Conservation (phyloP, 768 basidiomycete genomes). For the Trametes cinnabarina region DNA sequence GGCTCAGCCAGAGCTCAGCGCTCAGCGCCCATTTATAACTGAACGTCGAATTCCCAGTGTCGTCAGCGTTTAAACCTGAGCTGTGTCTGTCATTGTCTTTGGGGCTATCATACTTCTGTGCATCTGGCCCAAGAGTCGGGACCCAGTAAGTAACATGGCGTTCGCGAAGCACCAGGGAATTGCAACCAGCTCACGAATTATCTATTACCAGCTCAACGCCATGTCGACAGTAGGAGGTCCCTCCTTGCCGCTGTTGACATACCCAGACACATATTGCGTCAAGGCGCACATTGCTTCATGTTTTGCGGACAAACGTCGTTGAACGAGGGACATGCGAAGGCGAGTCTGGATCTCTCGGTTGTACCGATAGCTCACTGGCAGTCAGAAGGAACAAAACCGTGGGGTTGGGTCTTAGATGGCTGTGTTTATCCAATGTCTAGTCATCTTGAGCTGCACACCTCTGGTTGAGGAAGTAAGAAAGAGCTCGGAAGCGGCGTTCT, state of each 20-base stretch:
- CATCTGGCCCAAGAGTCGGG: too few relatives aligned
- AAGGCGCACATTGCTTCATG: constrained; percentile 32
- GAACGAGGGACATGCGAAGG: constrained; percentile 23
- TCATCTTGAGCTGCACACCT: constrained; percentile 41
- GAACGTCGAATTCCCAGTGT: too few relatives aligned
- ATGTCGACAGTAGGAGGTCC: constrained; percentile 37
- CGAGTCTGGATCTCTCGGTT: neutral
- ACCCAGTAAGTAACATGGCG: too few relatives aligned
- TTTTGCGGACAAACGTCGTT: constrained; percentile 5
- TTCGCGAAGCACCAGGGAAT: too few relatives aligned
- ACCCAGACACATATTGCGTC: constrained; percentile 30
- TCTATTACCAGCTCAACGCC: too few relatives aligned
- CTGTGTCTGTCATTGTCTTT: too few relatives aligned
- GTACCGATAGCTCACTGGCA: too few relatives aligned
- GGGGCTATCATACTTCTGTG: too few relatives aligned
- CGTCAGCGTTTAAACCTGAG: too few relatives aligned
- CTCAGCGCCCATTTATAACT: too few relatives aligned
- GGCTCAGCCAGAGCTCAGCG: too few relatives aligned
- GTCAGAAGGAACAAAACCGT: constrained; percentile 4
- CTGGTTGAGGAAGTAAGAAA: constrained; percentile 50
- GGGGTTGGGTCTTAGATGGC: constrained; percentile 42
- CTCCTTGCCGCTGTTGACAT: constrained; percentile 35
- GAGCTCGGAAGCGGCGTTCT: constrained; percentile 42
- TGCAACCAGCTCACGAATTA: too few relatives aligned
- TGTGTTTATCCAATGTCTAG: constrained; percentile 43